Conservation (phyloP, 148 eudicot genomes). For the Silene uniflora region DNA sequence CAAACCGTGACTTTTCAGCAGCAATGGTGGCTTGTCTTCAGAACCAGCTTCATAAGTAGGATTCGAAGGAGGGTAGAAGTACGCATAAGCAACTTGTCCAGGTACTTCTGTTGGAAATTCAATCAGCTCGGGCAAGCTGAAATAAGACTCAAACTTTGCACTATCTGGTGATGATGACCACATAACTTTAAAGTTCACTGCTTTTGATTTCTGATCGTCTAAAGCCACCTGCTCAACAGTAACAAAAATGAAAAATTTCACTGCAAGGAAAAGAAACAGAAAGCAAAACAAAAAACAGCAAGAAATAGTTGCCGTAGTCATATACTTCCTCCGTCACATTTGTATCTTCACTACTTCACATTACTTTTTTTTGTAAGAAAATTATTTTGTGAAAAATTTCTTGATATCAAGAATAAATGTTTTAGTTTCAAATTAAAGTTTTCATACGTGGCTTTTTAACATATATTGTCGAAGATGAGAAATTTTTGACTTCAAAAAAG, state of each 20-base stretch:
- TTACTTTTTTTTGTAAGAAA: background rate
- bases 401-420: background rate
- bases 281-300: background rate
- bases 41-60: constrained; percentile 56
- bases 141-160: constrained; percentile 52
- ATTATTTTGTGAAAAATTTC: background rate
- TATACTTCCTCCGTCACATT: background rate
- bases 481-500: background rate
- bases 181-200: constrained; percentile 46
- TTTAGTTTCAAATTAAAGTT: background rate
- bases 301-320: background rate
- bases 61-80: constrained; percentile 83
- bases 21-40: constrained; percentile 82
- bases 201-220: constrained; percentile 54
- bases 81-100: constrained; percentile 85
- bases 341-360: background rate
- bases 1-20: constrained; percentile 85
- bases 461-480: background rate
- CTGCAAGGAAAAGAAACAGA: background rate
- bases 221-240: constrained; percentile 50
- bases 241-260: background rate
- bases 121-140: constrained; percentile 75
- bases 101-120: constrained; percentile 86
- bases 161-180: constrained; percentile 84
- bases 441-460: background rate